These are phyloP conservation scores for Craspedostauros australis DNA, from an alignment of 108 stramenopile species.

Conservation along the genomic window DNA sequence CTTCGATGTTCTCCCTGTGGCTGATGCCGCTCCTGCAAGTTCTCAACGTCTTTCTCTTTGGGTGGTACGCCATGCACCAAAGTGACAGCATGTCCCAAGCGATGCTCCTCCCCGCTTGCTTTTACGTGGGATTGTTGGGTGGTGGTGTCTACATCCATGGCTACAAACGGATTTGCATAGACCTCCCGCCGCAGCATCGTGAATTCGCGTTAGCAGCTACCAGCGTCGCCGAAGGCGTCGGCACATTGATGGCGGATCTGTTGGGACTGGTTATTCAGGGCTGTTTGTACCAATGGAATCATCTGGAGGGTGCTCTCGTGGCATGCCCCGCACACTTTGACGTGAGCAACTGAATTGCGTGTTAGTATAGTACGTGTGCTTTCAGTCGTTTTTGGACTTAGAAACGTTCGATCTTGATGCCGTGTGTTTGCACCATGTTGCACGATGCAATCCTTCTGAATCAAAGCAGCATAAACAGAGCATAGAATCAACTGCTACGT, in stretches of 20 bases:
- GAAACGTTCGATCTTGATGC: too few species aligned
- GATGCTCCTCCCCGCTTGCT: slow-evolving; percentile 32
- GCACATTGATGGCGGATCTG: slow-evolving; percentile 60
- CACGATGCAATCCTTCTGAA: too few species aligned
- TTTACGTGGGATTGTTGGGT: slow-evolving; percentile 67
- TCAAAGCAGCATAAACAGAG: too few species aligned
- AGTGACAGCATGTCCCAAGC: slow-evolving; percentile 1
- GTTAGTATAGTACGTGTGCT: too few species aligned
- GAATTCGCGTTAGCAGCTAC: slow-evolving; percentile 70
- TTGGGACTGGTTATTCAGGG: slow-evolving; percentile 64
- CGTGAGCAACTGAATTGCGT: too few species aligned
- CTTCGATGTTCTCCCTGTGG: slow-evolving; percentile 52
- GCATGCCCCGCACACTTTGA: slow-evolving; percentile 36
- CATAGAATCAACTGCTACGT: too few species aligned
- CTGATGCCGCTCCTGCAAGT: slow-evolving; percentile 60
- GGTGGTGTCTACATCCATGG: slow-evolving; percentile 79
- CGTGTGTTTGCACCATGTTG: too few species aligned
- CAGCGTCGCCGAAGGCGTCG: slow-evolving; percentile 61
- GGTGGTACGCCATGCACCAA: slow-evolving; percentile 5
- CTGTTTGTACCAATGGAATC: slow-evolving; percentile 59
- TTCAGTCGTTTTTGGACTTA: too few species aligned
- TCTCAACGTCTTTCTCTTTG: slow-evolving; percentile 58
- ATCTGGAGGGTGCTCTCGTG: slow-evolving; percentile 56
- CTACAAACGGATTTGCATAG: slow-evolving; percentile 49
- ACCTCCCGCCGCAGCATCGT: slow-evolving; percentile 38